Evolutionary conservation across 768 basidiomycete genomes (phyloP).

Genomic region (Tremella yokohamensis): DNA sequence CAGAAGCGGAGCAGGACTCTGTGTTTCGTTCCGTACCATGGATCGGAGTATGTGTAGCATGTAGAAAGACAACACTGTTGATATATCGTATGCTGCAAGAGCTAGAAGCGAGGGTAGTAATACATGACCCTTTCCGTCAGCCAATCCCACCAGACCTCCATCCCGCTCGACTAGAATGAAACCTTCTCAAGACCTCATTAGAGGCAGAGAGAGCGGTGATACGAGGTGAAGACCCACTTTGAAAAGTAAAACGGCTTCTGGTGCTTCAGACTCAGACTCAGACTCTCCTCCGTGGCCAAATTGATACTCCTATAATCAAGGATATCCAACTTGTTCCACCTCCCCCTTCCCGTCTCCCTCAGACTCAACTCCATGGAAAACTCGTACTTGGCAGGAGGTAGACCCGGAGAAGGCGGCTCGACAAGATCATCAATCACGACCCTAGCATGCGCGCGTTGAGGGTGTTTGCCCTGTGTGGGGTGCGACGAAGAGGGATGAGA

Average conservation of each 20-base stretch:
- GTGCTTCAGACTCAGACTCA: conserved; percentile 69
- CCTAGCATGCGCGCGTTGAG: not conserved
- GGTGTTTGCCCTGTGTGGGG: not conserved
- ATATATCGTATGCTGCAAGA: not conserved
- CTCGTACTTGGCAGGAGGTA: conserved; percentile 43
- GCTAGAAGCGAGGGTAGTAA: conserved; percentile 23
- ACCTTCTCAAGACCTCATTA: no score
- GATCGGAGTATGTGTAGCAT: no score
- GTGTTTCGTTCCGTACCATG: no score
- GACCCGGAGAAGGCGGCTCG: conserved; percentile 33
- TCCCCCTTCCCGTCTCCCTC: conserved; percentile 66
- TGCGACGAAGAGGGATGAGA: not conserved
- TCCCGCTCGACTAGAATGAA: no score
- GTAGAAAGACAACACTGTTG: conserved; percentile 1
- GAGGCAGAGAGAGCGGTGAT: no score
- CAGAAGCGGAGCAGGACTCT: no score
- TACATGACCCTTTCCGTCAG: conserved; percentile 19
- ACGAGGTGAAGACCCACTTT: conserved; percentile 58
- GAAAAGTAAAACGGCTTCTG: conserved; percentile 94
- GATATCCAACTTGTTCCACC: conserved; percentile 65
- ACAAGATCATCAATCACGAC: conserved; percentile 40
- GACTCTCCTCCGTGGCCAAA: conserved; percentile 67
- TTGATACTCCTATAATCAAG: conserved; percentile 70
- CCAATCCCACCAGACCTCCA: no score
- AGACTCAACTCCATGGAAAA: conserved; percentile 50